These are phyloP conservation scores for Arachnomyces sp. DNA, from an alignment of 2,329 filamentous ascomycete genomes.

Conservation along the genomic window DNA sequence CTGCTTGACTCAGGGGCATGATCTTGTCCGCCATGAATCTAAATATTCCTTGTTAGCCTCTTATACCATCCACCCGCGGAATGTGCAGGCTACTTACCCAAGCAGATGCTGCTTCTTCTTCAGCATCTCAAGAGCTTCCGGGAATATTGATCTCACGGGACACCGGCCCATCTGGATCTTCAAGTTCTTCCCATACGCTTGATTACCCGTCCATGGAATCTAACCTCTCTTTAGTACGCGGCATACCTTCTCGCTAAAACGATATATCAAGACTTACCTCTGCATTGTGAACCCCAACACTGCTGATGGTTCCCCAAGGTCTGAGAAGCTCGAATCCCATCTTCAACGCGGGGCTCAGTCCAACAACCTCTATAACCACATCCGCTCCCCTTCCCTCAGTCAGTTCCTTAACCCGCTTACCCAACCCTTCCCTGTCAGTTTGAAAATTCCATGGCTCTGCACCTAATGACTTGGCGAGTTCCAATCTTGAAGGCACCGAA, in stretches of 20 bases:
- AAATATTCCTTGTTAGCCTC: conserved; percentile 15
- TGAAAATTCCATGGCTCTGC: conserved; percentile 77
- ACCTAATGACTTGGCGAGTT: conserved; percentile 63
- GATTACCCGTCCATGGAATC: conserved; percentile 58
- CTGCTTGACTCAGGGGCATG: conserved; percentile 59
- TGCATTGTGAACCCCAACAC: conserved; percentile 66
- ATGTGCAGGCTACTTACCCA: too few species aligned
- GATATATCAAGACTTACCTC: conserved; percentile 45
- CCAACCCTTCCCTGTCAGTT: conserved; percentile 55
- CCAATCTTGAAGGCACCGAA: conserved; percentile 64
- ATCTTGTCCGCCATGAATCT: conserved; percentile 72
- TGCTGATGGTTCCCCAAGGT: conserved; percentile 65
- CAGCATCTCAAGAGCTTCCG: conserved; percentile 55
- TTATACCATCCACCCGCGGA: neutral
- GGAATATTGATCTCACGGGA: conserved; percentile 63
- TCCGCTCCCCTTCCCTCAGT: conserved; percentile 78
- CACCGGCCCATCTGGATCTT: conserved; percentile 68
- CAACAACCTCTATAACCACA: conserved; percentile 72
- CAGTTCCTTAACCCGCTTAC: conserved; percentile 61
- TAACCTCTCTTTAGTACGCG: conserved; percentile 20
- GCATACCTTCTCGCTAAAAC: conserved; percentile 5
- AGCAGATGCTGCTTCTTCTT: conserved; percentile 59
- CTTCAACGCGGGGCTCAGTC: conserved; percentile 57
- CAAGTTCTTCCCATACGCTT: conserved; percentile 62
- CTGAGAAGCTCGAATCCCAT: conserved; percentile 64